phyloP scores from a whole-genome alignment of 2,329 filamentous ascomycete genomes.

The Sclerotinia minor region DNA sequence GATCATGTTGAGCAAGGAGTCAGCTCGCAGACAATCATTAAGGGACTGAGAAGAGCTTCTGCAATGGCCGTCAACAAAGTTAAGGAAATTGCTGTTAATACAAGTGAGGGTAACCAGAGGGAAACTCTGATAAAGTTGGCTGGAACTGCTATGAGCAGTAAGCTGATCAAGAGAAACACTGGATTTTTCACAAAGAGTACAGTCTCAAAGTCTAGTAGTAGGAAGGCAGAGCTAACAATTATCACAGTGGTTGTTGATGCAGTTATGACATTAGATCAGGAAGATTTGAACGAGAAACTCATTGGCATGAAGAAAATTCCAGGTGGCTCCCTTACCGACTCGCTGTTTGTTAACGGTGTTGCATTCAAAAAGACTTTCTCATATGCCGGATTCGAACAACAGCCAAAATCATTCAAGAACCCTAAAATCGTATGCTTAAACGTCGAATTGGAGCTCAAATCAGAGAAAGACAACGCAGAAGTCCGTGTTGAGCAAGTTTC shows the following conservation, averaged over 20 bases:
- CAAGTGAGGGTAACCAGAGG: constrained; percentile 76
- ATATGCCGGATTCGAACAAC: constrained; percentile 98
- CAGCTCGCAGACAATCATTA: constrained; percentile 96
- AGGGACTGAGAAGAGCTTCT: constrained; percentile 85
- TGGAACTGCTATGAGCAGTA: constrained; percentile 97
- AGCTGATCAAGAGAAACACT: constrained; percentile 96
- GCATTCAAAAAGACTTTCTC: constrained; percentile 99
- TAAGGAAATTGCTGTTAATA: constrained; percentile 92
- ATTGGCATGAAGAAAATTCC: constrained; percentile 99
- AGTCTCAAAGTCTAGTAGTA: constrained; percentile 38
- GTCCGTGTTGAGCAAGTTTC: constrained; percentile 97
- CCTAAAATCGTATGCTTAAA: constrained; percentile 97
- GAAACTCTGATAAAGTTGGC: constrained; percentile 90
- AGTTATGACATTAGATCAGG: constrained; percentile 91
- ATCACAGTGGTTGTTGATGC: constrained; percentile 95
- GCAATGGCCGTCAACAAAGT: constrained; percentile 97
- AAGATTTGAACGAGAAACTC: constrained; percentile 95
- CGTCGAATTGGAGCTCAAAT: constrained; percentile 97
- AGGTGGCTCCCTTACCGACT: constrained; percentile 92
- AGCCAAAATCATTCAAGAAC: constrained; percentile 91
- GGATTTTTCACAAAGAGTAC: constrained; percentile 96
- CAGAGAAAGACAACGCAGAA: constrained; percentile 98
- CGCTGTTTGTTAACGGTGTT: constrained; percentile 94
- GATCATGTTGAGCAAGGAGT: constrained; percentile 96
- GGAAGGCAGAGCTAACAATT: constrained; percentile 37